Conservation (phyloP, 345 rosid genomes). For the Odontarrhena argentea region DNA sequence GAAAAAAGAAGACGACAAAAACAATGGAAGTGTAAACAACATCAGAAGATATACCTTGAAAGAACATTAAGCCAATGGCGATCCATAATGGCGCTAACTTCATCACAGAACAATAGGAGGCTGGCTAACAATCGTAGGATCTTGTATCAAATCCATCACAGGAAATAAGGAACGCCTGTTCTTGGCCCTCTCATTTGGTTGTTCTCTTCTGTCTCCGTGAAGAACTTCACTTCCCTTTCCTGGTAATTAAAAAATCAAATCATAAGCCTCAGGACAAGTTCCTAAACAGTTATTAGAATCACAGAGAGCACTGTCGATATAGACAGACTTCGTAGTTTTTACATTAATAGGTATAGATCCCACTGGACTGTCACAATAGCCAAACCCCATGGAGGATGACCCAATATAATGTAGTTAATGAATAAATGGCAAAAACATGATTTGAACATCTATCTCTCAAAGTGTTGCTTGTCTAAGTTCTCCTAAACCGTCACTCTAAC, state of each 20-base stretch:
- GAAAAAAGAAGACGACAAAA: background rate
- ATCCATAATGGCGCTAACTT: slow-evolving; percentile 29
- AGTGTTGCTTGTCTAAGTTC: slow-evolving; percentile 6
- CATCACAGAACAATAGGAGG: slow-evolving; percentile 29
- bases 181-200: slow-evolving; percentile 99
- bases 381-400: slow-evolving; percentile 2
- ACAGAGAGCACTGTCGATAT: background rate
- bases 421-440: background rate
- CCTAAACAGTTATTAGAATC: background rate
- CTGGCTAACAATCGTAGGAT: slow-evolving; percentile 15
- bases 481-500: background rate
- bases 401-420: background rate
- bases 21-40: slow-evolving; percentile 36
- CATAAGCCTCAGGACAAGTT: slow-evolving; percentile 4
- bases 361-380: background rate
- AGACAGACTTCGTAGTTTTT: background rate
- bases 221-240: slow-evolving; percentile 99
- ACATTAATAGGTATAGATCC: background rate
- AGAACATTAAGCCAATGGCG: slow-evolving; percentile 39
- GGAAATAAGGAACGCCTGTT: slow-evolving; percentile 96
- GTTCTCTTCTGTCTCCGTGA: slow-evolving; percentile 99
- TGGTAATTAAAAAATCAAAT: slow-evolving; percentile 31
- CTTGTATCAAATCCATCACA: slow-evolving; percentile 45
- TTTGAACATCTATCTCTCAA: slow-evolving; percentile 1
- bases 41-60: slow-evolving; percentile 44